Evolutionary conservation across 2,329 filamentous ascomycete species (phyloP).

Genomic region (Proliferodiscus dingleyae): DNA sequence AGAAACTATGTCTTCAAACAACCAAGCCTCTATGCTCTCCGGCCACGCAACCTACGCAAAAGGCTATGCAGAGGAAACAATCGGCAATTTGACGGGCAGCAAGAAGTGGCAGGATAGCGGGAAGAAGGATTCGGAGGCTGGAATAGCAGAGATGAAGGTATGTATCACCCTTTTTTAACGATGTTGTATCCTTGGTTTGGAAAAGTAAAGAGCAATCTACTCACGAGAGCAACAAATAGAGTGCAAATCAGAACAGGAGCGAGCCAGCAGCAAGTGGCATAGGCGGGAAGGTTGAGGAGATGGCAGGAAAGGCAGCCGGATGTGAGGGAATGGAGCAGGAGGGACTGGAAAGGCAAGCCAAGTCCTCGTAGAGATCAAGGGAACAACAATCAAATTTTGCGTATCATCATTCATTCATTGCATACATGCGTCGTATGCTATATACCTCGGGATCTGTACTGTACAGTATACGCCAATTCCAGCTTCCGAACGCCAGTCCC

Average conservation of each 20-base stretch:
- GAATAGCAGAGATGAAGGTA: constrained; percentile 50
- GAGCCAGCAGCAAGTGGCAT: constrained; percentile 19
- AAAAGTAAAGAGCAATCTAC: not conserved
- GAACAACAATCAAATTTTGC: not conserved
- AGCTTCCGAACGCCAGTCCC: not conserved
- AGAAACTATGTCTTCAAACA: constrained; percentile 9
- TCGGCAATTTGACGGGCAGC: constrained; percentile 55
- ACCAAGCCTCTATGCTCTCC: constrained; percentile 52
- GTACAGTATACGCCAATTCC: no score
- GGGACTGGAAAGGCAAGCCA: constrained; percentile 44
- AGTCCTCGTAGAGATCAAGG: constrained; percentile 8
- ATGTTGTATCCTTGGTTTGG: not conserved
- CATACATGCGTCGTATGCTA: not conserved
- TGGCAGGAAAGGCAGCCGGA: constrained; percentile 57
- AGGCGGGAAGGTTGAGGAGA: constrained; percentile 56
- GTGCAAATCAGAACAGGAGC: constrained; percentile 6
- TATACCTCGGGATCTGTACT: no score
- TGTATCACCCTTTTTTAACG: not conserved
- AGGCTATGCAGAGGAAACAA: constrained; percentile 54
- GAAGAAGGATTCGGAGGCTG: constrained; percentile 58
- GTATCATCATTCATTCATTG: constrained; percentile 8
- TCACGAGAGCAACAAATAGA: constrained; percentile 5
- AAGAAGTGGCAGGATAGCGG: constrained; percentile 60
- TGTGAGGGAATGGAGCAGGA: constrained; percentile 68
- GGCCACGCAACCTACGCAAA: constrained; percentile 66